A percentile compares a stretch with the other conserved stretches of the same genome.
Evolutionary conservation across 75 land plant genomes (phyloP).

Genomic region (Cryptomeria japonica): DNA sequence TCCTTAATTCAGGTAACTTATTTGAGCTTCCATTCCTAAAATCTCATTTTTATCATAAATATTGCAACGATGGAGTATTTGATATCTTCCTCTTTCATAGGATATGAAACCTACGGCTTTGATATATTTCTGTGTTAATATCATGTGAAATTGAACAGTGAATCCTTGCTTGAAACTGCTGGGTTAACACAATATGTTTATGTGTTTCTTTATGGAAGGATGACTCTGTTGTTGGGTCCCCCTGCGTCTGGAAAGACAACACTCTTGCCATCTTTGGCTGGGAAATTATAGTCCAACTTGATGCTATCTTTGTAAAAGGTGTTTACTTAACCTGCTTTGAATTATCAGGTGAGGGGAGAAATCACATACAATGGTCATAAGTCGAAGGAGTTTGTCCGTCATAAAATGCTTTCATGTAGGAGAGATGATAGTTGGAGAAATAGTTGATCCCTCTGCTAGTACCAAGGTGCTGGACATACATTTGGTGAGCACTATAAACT

Average conservation of each 20-base stretch:
- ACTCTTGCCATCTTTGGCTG: slow-evolving; percentile 71
- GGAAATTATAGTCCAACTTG: slow-evolving; percentile 55
- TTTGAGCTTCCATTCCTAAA: no score
- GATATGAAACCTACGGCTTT: no score
- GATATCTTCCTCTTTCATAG: no score
- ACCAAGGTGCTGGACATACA: slow-evolving; percentile 81
- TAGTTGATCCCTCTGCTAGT: slow-evolving; percentile 79
- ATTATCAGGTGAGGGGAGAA: slow-evolving; percentile 60
- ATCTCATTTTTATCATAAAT: no score
- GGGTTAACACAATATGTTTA: neutral
- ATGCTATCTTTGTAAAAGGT: neutral
- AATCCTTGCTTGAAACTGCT: neutral
- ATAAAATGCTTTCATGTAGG: slow-evolving; percentile 85
- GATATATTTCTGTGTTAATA: no score
- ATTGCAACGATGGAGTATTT: no score
- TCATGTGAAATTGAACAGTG: no score
- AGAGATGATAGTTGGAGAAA: slow-evolving; percentile 89
- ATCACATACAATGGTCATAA: slow-evolving; percentile 73
- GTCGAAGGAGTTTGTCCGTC: slow-evolving; percentile 73
- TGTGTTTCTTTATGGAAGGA: slow-evolving; percentile 28
- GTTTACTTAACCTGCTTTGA: neutral
- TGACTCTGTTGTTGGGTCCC: slow-evolving; percentile 82
- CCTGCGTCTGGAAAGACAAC: slow-evolving; percentile 88
- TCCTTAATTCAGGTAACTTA: no score
- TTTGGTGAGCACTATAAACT: slow-evolving; percentile 35